Conservation (phyloP, 1,139 yeast genomes). For the Eremothecium gossypii region DNA sequence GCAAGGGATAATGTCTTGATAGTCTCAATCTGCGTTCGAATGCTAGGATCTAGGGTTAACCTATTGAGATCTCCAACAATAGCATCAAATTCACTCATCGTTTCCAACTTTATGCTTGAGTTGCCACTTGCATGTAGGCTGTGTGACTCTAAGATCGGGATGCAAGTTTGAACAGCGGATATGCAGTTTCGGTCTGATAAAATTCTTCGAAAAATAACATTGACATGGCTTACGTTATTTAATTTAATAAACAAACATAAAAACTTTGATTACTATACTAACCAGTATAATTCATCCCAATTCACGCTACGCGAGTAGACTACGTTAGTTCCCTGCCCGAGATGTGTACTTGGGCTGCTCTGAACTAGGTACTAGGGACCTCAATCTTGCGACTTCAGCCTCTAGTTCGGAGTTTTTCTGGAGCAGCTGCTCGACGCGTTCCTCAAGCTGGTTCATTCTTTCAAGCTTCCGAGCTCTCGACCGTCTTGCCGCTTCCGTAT, state of each 20-base stretch:
- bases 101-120: neutral
- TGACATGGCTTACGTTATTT: too few species aligned
- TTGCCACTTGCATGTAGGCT: too few species aligned
- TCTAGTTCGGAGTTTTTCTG: slow-evolving; percentile 47
- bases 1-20: slow-evolving; percentile 7
- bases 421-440: slow-evolving; percentile 56
- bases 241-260: too few species aligned
- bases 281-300: too few species aligned
- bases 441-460: slow-evolving; percentile 77
- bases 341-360: too few species aligned
- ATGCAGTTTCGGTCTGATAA: too few species aligned
- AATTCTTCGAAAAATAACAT: too few species aligned
- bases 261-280: too few species aligned
- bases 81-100: slow-evolving; percentile 5
- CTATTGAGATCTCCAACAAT: slow-evolving; percentile 5
- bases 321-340: too few species aligned
- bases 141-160: too few species aligned
- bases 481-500: slow-evolving; percentile 95
- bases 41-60: slow-evolving; percentile 1
- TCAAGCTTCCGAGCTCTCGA: slow-evolving; percentile 90
- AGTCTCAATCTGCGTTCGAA: neutral
- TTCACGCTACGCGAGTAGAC: too few species aligned
- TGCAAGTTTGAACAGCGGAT: too few species aligned
- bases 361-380: slow-evolving; percentile 33
- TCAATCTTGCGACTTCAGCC: slow-evolving; percentile 50